Evolutionary conservation across 108 stramenopile genomes (phyloP).

Genomic region (Thalassiosira profunda): DNA sequence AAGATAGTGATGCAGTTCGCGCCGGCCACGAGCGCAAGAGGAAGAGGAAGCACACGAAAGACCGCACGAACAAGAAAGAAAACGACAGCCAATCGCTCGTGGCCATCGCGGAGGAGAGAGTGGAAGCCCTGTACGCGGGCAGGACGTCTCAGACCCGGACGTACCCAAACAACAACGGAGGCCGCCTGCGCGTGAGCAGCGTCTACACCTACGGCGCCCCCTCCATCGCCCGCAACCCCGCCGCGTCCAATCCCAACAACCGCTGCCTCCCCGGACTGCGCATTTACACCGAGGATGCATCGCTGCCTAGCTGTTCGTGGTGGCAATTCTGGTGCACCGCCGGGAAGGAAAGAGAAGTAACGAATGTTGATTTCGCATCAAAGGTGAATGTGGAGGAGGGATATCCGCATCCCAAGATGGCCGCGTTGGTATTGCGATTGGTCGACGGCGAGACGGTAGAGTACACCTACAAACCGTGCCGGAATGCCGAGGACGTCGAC

Average conservation of each 20-base stretch:
- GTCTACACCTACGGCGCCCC: constrained; percentile 45
- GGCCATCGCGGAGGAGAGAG: no score
- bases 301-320: constrained; percentile 3
- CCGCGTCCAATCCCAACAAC: constrained; percentile 24
- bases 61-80: no score
- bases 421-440: constrained; percentile 6
- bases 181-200: background rate
- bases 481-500: background rate
- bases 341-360: constrained; percentile 3
- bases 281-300: constrained; percentile 28
- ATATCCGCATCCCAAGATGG: constrained; percentile 38
- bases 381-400: constrained; percentile 22
- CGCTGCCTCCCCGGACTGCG: constrained; percentile 28
- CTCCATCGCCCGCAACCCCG: constrained; percentile 12
- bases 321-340: constrained; percentile 25
- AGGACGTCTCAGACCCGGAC: no score
- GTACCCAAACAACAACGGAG: no score
- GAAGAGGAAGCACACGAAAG: no score
- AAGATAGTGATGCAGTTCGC: no score
- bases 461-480: constrained; percentile 14
- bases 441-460: constrained; percentile 3
- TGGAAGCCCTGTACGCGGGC: no score
- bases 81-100: no score
- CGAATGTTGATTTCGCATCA: constrained; percentile 39
- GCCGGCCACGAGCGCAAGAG: no score